Evolutionary conservation across 2,329 filamentous ascomycete genomes (phyloP), one percentile per base, ranked within the genome.

Genomic region (Aureobasidium sp.): DNA sequence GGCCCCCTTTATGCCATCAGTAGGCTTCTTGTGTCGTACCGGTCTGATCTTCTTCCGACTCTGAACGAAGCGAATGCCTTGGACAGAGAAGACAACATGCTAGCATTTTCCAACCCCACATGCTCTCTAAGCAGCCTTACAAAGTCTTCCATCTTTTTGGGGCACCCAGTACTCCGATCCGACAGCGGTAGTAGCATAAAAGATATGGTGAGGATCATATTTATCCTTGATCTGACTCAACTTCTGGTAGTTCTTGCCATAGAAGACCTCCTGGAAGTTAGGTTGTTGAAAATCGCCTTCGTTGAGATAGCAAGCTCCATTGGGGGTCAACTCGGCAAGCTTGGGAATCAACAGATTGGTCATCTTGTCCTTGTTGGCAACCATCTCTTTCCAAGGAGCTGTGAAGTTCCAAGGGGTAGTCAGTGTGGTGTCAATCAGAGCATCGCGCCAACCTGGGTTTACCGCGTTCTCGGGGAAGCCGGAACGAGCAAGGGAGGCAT

Each of bases 261-360:
- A 79, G 65, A 78, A 79, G 1, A 71, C 71, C 34, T 72, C 55
- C 67, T 77, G 69, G 67, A 72, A 78, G 64, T 76, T 68, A 1
- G 71, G 72, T 67, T 79, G 74, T 41, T 71, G 70, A 66, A 74
- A 75, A 61, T 77, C 71, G 11, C 68, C 75, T 64, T 67, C 60
- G 20, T 63, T 63, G 11, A 63, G 51, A 34, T 60, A 63, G 42
- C 47, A 60, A 34, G 75, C 74, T 7, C 71, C 71, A 44, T 71
- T 69, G 0, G 77, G 76, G 1, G 76, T 75, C 12, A 76, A 63
- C 11, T 69, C 71, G 58, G 75, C 72, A 3, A 80, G 65, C 51
- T 71, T 68, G 5, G 76, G 75, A 8, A 77, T 69, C 15, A 72
- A 71, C 1, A 74, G 56, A n/a, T 76, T 64, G 3, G 76, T 79